Evolutionary conservation across 2,329 filamentous ascomycete species (phyloP).

Genomic region (Proliferodiscus dingleyae): DNA sequence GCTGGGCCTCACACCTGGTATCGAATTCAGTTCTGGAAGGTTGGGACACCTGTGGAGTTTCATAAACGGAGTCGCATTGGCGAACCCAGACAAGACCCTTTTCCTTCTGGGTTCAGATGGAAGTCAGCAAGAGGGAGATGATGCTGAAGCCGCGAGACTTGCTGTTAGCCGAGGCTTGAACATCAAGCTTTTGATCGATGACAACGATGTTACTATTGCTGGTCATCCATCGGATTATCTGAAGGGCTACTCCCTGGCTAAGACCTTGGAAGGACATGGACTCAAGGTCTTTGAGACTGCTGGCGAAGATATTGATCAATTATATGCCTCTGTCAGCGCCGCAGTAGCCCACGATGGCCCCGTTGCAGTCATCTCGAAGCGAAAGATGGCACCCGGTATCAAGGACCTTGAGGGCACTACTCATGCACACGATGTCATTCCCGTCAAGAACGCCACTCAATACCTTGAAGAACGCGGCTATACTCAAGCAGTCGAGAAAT

Average conservation of each 20-base stretch:
- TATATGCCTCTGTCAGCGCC: constrained; percentile 32
- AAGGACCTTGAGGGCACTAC: constrained; percentile 33
- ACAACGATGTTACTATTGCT: constrained; percentile 38
- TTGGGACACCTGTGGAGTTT: constrained; percentile 37
- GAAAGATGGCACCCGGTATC: constrained; percentile 36
- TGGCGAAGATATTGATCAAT: constrained; percentile 35
- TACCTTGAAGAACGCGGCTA: constrained; percentile 36
- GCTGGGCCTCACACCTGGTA: constrained; percentile 35
- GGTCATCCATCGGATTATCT: constrained; percentile 37
- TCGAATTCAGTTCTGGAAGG: constrained; percentile 38
- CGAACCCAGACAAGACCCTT: constrained; percentile 34
- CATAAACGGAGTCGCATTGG: constrained; percentile 36
- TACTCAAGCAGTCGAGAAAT: constrained; percentile 17
- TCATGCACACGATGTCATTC: constrained; percentile 36
- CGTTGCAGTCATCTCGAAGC: constrained; percentile 25
- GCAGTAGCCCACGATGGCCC: constrained; percentile 33
- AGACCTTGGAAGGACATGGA: constrained; percentile 34
- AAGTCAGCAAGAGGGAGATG: constrained; percentile 38
- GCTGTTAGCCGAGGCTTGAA: constrained; percentile 35
- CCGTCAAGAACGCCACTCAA: constrained; percentile 33
- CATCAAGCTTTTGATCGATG: constrained; percentile 36
- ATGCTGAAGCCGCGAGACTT: constrained; percentile 36
- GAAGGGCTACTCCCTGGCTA: constrained; percentile 32
- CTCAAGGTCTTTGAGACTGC: constrained; percentile 33
- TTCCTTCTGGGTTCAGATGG: constrained; percentile 36